Evolutionary conservation across 768 basidiomycete genomes (phyloP), one percentile per base, ranked within the genome.

Genomic region (Termitomyces sp.): DNA sequence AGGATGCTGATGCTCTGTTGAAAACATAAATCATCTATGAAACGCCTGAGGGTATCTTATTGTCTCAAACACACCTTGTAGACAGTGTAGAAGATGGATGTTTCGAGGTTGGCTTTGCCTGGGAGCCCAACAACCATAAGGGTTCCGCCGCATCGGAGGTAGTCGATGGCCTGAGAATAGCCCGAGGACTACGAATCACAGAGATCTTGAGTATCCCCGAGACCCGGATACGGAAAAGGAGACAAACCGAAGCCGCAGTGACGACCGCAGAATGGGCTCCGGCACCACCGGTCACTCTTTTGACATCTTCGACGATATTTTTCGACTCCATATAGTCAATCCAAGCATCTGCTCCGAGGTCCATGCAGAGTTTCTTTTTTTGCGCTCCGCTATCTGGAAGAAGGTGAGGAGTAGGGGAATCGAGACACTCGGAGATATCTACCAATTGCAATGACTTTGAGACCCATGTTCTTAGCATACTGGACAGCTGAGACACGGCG

Each of bases 61-160:
- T 11, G 28, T n/a, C 18, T 43, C 16, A 53, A 18, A 32, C 65
- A 4, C 54, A 77, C 79, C 74, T 87, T 87, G 66, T 76, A 73
- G 18, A 87, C 87, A 2, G 84, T 87, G 74, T 79, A 89, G 76
- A 89, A 90, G 62, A 89, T 86, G 26, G 82, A 80, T 0, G 84
- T 82, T 24, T 75, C 74, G 8, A 90, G 71, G 8, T 70, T 79
- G 2, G 85, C 84, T 30, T 81, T 76, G 6, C 80, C 80, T 2
- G 91, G 91, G 1, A 94, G 73, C 24, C 92, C 91, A 52, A 94
- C 89, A 20, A 81, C 86, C 79, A 94, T 88, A 55, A 94, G 75
- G 5, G 79, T 83, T 8, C 90, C 90, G 32, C 83, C 83, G 5
- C 78, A 75, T 32, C 90, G 82, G 52, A 95, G 76, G 69, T 94